phyloP scores from a whole-genome alignment of 371 early-diverging fungal genomes.

The Blakeslea trispora region DNA sequence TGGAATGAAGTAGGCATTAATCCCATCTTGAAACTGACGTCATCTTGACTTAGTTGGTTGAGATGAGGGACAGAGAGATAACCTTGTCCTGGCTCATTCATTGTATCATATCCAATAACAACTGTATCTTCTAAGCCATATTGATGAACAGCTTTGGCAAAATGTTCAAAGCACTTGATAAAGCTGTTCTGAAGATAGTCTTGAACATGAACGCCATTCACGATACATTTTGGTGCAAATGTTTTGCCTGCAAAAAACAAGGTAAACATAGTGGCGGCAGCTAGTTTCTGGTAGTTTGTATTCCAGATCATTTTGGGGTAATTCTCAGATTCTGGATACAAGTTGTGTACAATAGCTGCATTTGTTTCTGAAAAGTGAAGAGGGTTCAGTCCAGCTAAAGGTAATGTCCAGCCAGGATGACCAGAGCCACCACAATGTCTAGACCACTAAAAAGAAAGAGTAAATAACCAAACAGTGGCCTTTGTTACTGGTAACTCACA shows the following conservation, averaged over 20 bases:
- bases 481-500: slow-evolving; percentile 19
- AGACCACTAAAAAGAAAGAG: slow-evolving; percentile 73
- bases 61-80: slow-evolving; percentile 57
- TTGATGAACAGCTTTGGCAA: slow-evolving; percentile 40
- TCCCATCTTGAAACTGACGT: slow-evolving; percentile 59
- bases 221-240: slow-evolving; percentile 66
- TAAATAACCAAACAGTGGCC: background rate
- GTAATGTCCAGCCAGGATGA: slow-evolving; percentile 76
- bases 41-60: slow-evolving; percentile 42
- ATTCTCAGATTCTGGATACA: slow-evolving; percentile 65
- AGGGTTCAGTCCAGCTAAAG: slow-evolving; percentile 69
- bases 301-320: slow-evolving; percentile 88
- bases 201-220: slow-evolving; percentile 57
- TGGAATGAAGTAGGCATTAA: slow-evolving; percentile 65
- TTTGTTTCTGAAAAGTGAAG: slow-evolving; percentile 70
- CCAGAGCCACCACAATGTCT: slow-evolving; percentile 71
- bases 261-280: slow-evolving; percentile 86
- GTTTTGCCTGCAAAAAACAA: slow-evolving; percentile 80
- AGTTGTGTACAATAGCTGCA: slow-evolving; percentile 78
- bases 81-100: slow-evolving; percentile 77
- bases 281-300: slow-evolving; percentile 83
- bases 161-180: slow-evolving; percentile 54
- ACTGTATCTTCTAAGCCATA: slow-evolving; percentile 52
- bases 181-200: slow-evolving; percentile 56
- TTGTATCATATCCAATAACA: slow-evolving; percentile 74